Base-by-base conservation (phyloP, 108 stramenopile species). In the Epipyxis sp. region DNA sequence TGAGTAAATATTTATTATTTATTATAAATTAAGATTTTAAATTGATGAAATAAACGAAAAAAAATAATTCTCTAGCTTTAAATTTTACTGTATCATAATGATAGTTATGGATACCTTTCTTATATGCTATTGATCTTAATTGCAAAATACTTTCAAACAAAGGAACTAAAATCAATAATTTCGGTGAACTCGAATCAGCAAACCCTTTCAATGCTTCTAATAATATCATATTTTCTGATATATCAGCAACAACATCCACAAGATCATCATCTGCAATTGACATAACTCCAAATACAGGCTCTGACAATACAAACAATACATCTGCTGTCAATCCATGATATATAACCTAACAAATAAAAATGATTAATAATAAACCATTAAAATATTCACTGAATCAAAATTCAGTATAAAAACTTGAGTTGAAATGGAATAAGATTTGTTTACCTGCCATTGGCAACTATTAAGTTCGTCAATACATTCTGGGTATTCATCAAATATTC, bases 361-460 rank as follows among this genome's bases (percentile, higher is more conserved):
- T n/a, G n/a, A n/a, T n/a, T n/a, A n/a, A n/a, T n/a, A n/a, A n/a
- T n/a, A n/a, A n/a, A n/a, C n/a, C n/a, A n/a, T n/a, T n/a, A n/a
- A n/a, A n/a, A n/a, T n/a, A n/a, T n/a, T n/a, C n/a, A n/a, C n/a
- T n/a, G n/a, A n/a, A n/a, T n/a, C n/a, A n/a, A n/a, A n/a, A n/a
- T n/a, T n/a, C n/a, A n/a, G n/a, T n/a, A n/a, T n/a, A n/a, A n/a
- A n/a, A n/a, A n/a, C n/a, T n/a, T n/a, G n/a, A n/a, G n/a, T n/a
- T n/a, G n/a, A n/a, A n/a, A n/a, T n/a, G n/a, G n/a, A n/a, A n/a
- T n/a, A n/a, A n/a, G n/a, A n/a, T n/a, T n/a, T n/a, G n/a, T n/a
- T n/a, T n/a, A n/a, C 61, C 61, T 65, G 61, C 61, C 61, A 65
- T 25, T 65, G 61, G 25, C 61, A 65, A 6, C 6, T 25, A 6